phyloP scores from a whole-genome alignment of 345 rosid genomes.

The Salix arbutifolia region DNA sequence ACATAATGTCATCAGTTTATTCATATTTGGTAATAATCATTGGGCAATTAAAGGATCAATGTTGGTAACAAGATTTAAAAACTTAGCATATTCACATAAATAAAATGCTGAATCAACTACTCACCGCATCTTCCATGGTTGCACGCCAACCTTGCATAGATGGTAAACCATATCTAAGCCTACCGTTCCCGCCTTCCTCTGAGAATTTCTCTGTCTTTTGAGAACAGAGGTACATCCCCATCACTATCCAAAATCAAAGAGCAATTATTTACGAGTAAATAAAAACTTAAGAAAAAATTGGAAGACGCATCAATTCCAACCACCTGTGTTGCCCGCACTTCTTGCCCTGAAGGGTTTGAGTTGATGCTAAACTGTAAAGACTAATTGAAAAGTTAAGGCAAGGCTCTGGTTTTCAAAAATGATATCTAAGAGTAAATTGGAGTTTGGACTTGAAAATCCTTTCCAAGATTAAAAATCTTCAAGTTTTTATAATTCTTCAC shows the following conservation, averaged over 20 bases:
- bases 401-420: too few species aligned
- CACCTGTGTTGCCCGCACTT: not conserved
- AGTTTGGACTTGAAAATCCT: too few species aligned
- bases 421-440: too few species aligned
- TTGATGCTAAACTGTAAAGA: too few species aligned
- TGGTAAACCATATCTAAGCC: conserved; percentile 78
- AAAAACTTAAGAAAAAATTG: not conserved
- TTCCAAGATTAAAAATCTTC: too few species aligned
- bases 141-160: conserved; percentile 99
- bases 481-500: too few species aligned
- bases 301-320: not conserved
- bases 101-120: conserved; percentile 23
- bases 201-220: conserved; percentile 91
- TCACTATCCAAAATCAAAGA: conserved; percentile 31
- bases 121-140: conserved; percentile 96
- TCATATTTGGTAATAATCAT: not conserved
- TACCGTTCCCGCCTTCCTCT: conserved; percentile 73
- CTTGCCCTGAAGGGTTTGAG: too few species aligned
- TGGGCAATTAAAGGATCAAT: not conserved
- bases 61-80: not conserved
- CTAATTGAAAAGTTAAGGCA: too few species aligned
- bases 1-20: not conserved
- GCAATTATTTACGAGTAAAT: not conserved
- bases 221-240: conserved; percentile 91
- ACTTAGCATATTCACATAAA: not conserved